Evolutionary conservation across 2,329 filamentous ascomycete species (phyloP), one percentile per base, ranked within the genome.

Genomic region (Pseudocercospora macadamiae): DNA sequence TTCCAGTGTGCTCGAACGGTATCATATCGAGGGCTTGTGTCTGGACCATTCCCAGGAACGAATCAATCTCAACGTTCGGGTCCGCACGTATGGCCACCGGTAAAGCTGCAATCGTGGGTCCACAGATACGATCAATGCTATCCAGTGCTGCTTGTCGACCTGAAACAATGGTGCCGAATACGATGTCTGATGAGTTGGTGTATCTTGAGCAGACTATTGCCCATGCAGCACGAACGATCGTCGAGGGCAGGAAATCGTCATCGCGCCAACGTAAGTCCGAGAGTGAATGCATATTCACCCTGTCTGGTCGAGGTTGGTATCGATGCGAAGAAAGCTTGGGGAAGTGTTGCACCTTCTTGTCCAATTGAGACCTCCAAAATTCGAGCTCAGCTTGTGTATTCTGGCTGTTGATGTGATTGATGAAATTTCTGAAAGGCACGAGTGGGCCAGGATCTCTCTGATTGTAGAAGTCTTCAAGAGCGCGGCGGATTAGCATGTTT

Each of bases 321-420:
- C 56, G 60, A 4, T 64, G 62, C 12, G 67, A 66, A 3, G 67
- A 64, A 28, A 71, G 61, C 32, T 67, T 62, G 21, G 76, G 76
- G 51, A 75, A 76, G 28, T 71, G 68, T 14, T 72, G 70, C 4
- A 69, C 57, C 10, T 70, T 56, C 12, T 70, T 63, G n/a, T 64
- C 54, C 1, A 77, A 61, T 34, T 66, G 64, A 1, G 64, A 52
- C 39, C 68, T 69, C 76, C 76, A 78, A 57, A 72, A 78, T 3
- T 59, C 63, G 2, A 58, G 64, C 1, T 70, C 71, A 3, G 62
- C 64, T 4, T 61, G 57, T 2, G 39, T 25, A 53, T 74, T 64
- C 0, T 49, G 54, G 3, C 65, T 59, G 4, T 62, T 30, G 2
- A 77, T 63, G 28, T 73, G 72, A 25, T 71, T 65, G 44, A 77